phyloP scores from a whole-genome alignment of 2,329 filamentous ascomycete species.

The Colletotrichum gigasporum region DNA sequence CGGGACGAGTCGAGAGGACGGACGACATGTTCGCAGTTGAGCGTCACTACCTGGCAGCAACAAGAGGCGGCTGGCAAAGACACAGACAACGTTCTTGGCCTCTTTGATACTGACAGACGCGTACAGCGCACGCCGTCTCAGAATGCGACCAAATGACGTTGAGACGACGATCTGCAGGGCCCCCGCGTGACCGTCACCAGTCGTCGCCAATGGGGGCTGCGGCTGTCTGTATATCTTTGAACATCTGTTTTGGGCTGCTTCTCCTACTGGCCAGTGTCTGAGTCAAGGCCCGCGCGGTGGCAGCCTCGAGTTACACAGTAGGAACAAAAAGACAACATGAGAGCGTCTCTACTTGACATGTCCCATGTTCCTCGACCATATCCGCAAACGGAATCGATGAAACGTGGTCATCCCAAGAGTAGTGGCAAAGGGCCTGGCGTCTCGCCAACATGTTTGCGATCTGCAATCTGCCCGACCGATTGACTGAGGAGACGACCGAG shows the following conservation, averaged over 20 bases:
- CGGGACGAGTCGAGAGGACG: not conserved
- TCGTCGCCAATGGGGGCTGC: not conserved
- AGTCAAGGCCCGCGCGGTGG: conserved; percentile 3
- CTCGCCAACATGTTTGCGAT: not conserved
- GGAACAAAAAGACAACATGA: too few species aligned
- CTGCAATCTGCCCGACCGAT: not conserved
- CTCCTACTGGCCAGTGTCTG: not conserved
- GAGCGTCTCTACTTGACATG: not conserved
- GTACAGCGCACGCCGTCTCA: not conserved
- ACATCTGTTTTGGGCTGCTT: not conserved
- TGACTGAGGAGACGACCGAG: not conserved
- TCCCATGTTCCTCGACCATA: not conserved
- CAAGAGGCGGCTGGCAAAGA: not conserved
- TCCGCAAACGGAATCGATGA: not conserved
- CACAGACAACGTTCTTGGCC: not conserved
- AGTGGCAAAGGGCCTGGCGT: not conserved
- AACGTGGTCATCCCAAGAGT: not conserved
- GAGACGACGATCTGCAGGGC: not conserved
- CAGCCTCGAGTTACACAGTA: too few species aligned
- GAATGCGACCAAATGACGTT: conserved; percentile 3
- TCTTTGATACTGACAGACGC: not conserved
- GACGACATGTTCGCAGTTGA: not conserved
- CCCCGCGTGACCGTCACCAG: not conserved
- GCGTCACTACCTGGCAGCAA: too few species aligned
- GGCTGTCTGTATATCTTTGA: not conserved